Conservation (phyloP, 2,329 filamentous ascomycete species). For the Lasiodiplodia theobromae region DNA sequence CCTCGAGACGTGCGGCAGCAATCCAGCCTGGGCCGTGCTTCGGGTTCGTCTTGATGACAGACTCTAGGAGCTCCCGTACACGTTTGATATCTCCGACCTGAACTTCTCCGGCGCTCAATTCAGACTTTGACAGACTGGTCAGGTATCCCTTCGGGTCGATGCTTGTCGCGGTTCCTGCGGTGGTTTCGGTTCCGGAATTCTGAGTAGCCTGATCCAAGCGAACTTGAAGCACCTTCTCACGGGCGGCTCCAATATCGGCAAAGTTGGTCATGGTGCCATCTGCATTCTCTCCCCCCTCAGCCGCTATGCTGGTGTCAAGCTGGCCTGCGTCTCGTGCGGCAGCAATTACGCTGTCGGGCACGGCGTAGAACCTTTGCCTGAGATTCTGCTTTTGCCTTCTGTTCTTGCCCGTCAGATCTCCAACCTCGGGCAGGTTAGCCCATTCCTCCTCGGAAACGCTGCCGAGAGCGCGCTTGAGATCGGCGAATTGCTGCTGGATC, state of each 20-base stretch:
- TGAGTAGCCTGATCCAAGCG: conserved; percentile 87
- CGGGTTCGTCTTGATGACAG: conserved; percentile 95
- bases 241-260: conserved; percentile 92
- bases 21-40: conserved; percentile 96
- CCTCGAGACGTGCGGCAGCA: conserved; percentile 88
- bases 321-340: conserved; percentile 82
- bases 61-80: conserved; percentile 90
- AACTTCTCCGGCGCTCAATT: conserved; percentile 78
- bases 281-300: conserved; percentile 61
- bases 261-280: conserved; percentile 98
- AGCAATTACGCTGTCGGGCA: conserved; percentile 93
- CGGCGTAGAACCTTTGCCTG: conserved; percentile 87
- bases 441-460: conserved; percentile 94
- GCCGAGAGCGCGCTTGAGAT: conserved; percentile 87
- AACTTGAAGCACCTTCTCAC: conserved; percentile 96
- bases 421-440: conserved; percentile 93
- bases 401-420: conserved; percentile 95
- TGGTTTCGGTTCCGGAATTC: conserved; percentile 71
- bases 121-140: conserved; percentile 84
- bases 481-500: conserved; percentile 96
- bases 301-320: conserved; percentile 89
- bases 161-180: conserved; percentile 81
- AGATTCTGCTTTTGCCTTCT: conserved; percentile 82
- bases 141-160: conserved; percentile 97
- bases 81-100: conserved; percentile 95